Conservation (phyloP, 202 grass and related monocot species). For the Bolboschoenoplectus hybrid region DNA sequence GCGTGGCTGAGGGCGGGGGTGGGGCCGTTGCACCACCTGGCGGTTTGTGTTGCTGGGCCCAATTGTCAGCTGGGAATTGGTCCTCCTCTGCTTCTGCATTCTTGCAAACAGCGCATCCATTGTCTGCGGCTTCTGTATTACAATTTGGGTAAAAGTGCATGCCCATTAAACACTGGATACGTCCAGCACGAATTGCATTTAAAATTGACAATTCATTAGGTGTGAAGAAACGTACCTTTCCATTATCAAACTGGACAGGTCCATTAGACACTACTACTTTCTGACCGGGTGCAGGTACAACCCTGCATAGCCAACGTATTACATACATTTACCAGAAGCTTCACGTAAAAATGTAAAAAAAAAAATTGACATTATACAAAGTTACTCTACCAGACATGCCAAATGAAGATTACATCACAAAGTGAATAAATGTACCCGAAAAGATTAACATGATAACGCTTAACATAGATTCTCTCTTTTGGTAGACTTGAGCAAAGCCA, state of each 20-base stretch:
- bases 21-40: slow-evolving; percentile 48
- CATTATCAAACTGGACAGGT: slow-evolving; percentile 31
- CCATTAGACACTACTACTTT: slow-evolving; percentile 11
- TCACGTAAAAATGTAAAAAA: background rate
- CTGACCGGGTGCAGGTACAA: background rate
- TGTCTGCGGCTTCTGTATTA: slow-evolving; percentile 51
- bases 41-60: slow-evolving; percentile 30
- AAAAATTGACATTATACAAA: background rate
- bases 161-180: background rate
- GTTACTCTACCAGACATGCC: slow-evolving; percentile 20
- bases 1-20: slow-evolving; percentile 16
- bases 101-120: slow-evolving; percentile 81
- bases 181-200: background rate
- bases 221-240: slow-evolving; percentile 21
- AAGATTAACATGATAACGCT: slow-evolving; percentile 20
- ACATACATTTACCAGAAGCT: slow-evolving; percentile 19
- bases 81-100: slow-evolving; percentile 68
- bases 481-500: background rate
- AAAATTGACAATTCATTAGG: background rate
- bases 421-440: slow-evolving; percentile 29
- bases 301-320: background rate
- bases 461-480: slow-evolving; percentile 22
- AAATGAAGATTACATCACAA: slow-evolving; percentile 23
- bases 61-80: slow-evolving; percentile 44
- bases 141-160: background rate